These are phyloP conservation scores for Coemansia furcata DNA, from an alignment of 192 early-diverging fungal genomes.

Conservation along the genomic window DNA sequence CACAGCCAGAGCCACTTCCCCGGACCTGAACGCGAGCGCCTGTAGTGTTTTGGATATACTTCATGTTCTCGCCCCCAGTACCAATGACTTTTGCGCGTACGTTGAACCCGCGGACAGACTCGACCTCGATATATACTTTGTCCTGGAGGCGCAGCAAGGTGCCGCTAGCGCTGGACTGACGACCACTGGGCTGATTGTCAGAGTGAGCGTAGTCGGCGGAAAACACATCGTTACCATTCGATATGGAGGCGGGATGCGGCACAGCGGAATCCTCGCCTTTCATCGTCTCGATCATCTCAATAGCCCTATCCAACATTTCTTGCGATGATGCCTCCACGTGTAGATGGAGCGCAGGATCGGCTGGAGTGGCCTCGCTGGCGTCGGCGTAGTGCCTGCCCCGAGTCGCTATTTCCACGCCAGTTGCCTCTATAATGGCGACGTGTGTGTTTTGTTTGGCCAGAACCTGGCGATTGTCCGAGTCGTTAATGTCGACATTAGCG, in stretches of 20 bases:
- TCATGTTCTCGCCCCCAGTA: constrained; percentile 72
- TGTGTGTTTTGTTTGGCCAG: constrained; percentile 79
- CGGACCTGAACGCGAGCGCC: constrained; percentile 75
- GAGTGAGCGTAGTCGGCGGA: neutral
- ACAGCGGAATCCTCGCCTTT: constrained; percentile 13
- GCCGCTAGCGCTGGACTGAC: constrained; percentile 11
- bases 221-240: neutral
- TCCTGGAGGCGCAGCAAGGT: constrained; percentile 40
- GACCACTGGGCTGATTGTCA: constrained; percentile 42
- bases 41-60: constrained; percentile 83
- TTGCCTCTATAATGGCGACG: constrained; percentile 69
- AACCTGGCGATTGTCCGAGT: constrained; percentile 73
- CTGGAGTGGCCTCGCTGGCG: constrained; percentile 65
- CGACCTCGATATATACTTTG: constrained; percentile 75
- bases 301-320: constrained; percentile 67
- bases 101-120: constrained; percentile 73
- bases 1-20: constrained; percentile 80
- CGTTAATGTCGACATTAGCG: constrained; percentile 76
- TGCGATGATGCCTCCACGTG: constrained; percentile 69
- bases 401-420: constrained; percentile 72
- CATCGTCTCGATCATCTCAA: constrained; percentile 71
- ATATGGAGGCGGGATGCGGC: neutral
- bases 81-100: constrained; percentile 86
- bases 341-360: constrained; percentile 77
- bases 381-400: constrained; percentile 81